These are phyloP conservation scores for Cladosporium sp. DNA, from an alignment of 2,329 filamentous ascomycete species.

Conservation along the genomic window DNA sequence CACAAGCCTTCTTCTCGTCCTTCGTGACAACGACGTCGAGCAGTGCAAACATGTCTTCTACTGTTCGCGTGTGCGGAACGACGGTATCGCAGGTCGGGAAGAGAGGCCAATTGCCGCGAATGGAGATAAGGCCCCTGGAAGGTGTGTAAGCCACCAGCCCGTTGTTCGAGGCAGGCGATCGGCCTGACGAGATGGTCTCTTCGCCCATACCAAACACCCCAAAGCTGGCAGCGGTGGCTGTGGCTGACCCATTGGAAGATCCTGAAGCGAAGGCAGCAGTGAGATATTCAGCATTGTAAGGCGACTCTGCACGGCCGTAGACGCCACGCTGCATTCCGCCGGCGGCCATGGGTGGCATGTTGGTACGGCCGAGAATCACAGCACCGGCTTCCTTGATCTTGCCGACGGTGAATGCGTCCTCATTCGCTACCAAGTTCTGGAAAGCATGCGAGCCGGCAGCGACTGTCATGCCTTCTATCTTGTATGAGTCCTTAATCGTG, in stretches of 20 bases:
- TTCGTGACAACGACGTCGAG: constrained; percentile 48
- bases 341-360: constrained; percentile 61
- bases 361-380: constrained; percentile 55
- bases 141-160: constrained; percentile 56
- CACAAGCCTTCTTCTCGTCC: constrained; percentile 43
- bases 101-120: constrained; percentile 50
- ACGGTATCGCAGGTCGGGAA: constrained; percentile 56
- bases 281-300: constrained; percentile 54
- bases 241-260: constrained; percentile 56
- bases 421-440: constrained; percentile 46
- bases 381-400: constrained; percentile 50
- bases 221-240: constrained; percentile 50
- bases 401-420: constrained; percentile 53
- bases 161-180: constrained; percentile 57
- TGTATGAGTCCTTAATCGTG: constrained; percentile 58
- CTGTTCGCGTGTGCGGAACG: constrained; percentile 52
- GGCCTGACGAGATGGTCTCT: constrained; percentile 56
- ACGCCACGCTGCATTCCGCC: constrained; percentile 58
- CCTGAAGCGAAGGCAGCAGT: constrained; percentile 56
- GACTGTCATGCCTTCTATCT: constrained; percentile 51
- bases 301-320: constrained; percentile 56
- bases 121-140: constrained; percentile 51
- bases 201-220: constrained; percentile 53
- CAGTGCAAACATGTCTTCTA: constrained; percentile 50
- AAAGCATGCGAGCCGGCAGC: constrained; percentile 57